A percentile compares a stretch with the other conserved stretches of the same genome.
These are phyloP conservation scores for Xylaria hypoxylon DNA, from an alignment of 2,329 filamentous ascomycete species.

Conservation along the genomic window DNA sequence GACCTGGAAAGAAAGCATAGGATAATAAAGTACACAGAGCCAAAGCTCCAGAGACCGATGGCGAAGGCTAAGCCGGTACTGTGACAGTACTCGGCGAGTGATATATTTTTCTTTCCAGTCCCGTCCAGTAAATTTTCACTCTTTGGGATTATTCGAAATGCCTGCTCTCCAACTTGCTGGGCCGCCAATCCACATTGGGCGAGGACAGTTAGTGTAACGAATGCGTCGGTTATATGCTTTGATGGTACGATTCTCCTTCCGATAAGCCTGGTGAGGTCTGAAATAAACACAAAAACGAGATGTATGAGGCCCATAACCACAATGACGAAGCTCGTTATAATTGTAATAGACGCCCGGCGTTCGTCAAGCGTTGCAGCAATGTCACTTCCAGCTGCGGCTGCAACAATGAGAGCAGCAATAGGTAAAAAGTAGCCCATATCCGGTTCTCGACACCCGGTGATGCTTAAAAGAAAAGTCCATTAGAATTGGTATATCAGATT, in stretches of 20 bases:
- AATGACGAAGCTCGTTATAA: not conserved
- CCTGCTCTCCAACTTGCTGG: conserved; percentile 4
- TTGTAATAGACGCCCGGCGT: not conserved
- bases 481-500: not conserved
- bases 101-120: too few relatives aligned
- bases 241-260: not conserved
- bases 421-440: conserved; percentile 1
- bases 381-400: not conserved
- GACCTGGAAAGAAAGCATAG: not conserved
- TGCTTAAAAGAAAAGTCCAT: not conserved
- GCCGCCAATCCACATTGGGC: not conserved
- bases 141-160: not conserved
- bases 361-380: not conserved
- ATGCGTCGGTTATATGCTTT: not conserved
- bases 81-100: too few relatives aligned
- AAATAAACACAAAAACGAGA: not conserved
- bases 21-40: not conserved
- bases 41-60: not conserved
- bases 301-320: not conserved
- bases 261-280: not conserved
- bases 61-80: too few relatives aligned
- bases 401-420: not conserved
- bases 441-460: too few relatives aligned
- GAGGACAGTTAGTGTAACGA: not conserved
- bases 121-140: not conserved